Evolutionary conservation across 495 filamentous ascomycete species (phyloP).

Genomic region (Penicillium maclennaniae): DNA sequence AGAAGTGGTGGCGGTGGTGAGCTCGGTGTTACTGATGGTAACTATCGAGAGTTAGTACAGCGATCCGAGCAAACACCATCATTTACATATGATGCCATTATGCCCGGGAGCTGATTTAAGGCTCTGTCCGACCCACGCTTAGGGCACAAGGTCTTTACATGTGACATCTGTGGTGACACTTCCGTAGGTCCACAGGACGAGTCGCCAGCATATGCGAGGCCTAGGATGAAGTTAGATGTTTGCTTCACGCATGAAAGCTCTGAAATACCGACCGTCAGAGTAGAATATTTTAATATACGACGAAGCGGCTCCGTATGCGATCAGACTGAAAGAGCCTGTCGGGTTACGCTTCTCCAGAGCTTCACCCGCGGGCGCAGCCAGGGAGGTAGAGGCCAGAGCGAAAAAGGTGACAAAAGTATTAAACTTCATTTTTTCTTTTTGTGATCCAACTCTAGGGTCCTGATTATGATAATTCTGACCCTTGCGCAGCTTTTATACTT

Average conservation of each 20-base stretch:
- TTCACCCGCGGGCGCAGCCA: not conserved
- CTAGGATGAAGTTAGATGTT: slow-evolving; percentile 1
- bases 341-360: slow-evolving; percentile 18
- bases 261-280: slow-evolving; percentile 13
- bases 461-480: too few relatives aligned
- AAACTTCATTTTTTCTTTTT: slow-evolving; percentile 9
- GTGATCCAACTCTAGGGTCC: not conserved
- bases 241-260: not conserved
- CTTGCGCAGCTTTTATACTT: not conserved
- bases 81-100: too few relatives aligned
- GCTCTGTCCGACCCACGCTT: not conserved
- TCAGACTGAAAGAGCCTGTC: slow-evolving; percentile 13
- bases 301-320: slow-evolving; percentile 14
- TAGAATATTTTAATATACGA: slow-evolving; percentile 14
- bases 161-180: slow-evolving; percentile 21
- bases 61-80: not conserved
- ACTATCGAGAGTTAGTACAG: slow-evolving; percentile 7
- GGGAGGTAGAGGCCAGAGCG: slow-evolving; percentile 2
- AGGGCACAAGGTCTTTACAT: slow-evolving; percentile 11
- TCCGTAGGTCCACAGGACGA: slow-evolving; percentile 21
- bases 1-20: slow-evolving; percentile 20
- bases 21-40: slow-evolving; percentile 3
- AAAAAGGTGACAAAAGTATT: slow-evolving; percentile 2
- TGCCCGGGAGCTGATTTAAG: too few relatives aligned
- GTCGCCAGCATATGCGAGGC: slow-evolving; percentile 24